Conservation (phyloP, 2,329 filamentous ascomycete species). For the Tolypocladium nubicola region DNA sequence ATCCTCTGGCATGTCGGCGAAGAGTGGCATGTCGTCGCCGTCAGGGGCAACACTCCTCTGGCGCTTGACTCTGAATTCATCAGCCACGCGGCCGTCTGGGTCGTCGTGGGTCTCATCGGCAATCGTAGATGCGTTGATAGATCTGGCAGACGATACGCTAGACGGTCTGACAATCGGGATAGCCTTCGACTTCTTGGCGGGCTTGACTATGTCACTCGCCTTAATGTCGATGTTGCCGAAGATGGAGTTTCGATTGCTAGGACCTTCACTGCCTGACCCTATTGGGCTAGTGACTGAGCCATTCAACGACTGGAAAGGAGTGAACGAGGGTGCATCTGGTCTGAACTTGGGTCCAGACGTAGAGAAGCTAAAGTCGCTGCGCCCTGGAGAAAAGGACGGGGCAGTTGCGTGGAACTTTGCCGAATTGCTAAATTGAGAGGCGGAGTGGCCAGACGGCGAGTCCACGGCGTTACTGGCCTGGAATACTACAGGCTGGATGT, state of each 20-base stretch:
- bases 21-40: slow-evolving; percentile 63
- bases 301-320: slow-evolving; percentile 42
- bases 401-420: slow-evolving; percentile 59
- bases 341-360: slow-evolving; percentile 58
- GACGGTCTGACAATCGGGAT: slow-evolving; percentile 68
- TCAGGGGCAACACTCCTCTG: slow-evolving; percentile 54
- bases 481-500: slow-evolving; percentile 39
- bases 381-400: slow-evolving; percentile 59
- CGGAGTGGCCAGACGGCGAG: slow-evolving; percentile 12
- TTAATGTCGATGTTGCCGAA: slow-evolving; percentile 60
- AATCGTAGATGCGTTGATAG: slow-evolving; percentile 9
- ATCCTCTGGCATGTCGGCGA: slow-evolving; percentile 46
- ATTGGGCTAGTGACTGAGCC: slow-evolving; percentile 35
- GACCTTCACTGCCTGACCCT: slow-evolving; percentile 32
- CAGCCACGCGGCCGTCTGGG: slow-evolving; percentile 48
- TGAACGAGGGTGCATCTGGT: slow-evolving; percentile 68
- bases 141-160: slow-evolving; percentile 31
- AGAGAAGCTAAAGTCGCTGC: slow-evolving; percentile 58
- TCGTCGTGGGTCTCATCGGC: slow-evolving; percentile 15
- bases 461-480: slow-evolving; percentile 20
- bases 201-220: slow-evolving; percentile 51
- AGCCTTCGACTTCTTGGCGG: slow-evolving; percentile 66
- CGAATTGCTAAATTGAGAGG: slow-evolving; percentile 21
- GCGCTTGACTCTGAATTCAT: slow-evolving; percentile 66
- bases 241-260: slow-evolving; percentile 40